Evolutionary conservation across 116 monocot genomes (phyloP).

Genomic region (Papilionanthe hybrid): DNA sequence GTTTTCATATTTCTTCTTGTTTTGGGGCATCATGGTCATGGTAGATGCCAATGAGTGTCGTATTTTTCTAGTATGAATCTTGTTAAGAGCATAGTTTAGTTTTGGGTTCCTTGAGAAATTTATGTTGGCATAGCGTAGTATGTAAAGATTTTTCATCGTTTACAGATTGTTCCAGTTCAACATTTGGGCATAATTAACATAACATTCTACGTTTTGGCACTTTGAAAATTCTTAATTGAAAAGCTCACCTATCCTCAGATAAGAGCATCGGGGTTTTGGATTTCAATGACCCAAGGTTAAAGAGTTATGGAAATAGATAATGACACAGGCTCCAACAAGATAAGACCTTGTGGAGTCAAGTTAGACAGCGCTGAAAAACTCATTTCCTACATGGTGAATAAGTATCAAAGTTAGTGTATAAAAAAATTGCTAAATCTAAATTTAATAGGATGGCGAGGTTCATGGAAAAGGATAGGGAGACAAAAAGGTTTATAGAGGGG

Average conservation of each 20-base stretch:
- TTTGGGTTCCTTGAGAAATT: background rate
- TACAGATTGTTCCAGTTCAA: background rate
- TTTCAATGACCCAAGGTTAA: background rate
- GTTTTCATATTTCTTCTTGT: background rate
- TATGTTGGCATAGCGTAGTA: background rate
- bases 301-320: background rate
- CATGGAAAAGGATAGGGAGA: background rate
- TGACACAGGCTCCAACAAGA: background rate
- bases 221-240: background rate
- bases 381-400: background rate
- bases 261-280: background rate
- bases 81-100: background rate
- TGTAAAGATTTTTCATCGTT: background rate
- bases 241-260: no score
- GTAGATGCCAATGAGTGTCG: background rate
- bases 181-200: background rate
- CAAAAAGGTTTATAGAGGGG: no score
- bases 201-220: background rate
- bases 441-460: background rate
- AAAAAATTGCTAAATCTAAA: background rate
- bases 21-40: background rate
- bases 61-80: background rate
- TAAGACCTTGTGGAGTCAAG: background rate
- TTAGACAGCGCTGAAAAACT: background rate
- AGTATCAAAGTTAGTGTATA: background rate